phyloP scores from a whole-genome alignment of 2,329 filamentous ascomycete genomes.

The Blastomyces gilchristii region DNA sequence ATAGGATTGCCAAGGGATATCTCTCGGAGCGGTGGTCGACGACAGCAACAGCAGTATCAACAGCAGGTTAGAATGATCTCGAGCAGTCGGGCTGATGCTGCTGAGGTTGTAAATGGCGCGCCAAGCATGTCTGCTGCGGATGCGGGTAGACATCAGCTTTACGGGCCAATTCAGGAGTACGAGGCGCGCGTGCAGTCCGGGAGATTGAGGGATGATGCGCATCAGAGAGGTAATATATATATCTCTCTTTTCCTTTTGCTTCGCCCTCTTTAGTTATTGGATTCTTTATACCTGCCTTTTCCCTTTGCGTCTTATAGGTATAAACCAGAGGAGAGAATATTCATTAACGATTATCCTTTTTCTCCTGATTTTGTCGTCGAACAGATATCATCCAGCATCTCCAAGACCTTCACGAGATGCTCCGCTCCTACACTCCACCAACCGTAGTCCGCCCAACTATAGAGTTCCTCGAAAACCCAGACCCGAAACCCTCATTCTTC shows the following conservation, averaged over 20 bases:
- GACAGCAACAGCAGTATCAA: not conserved
- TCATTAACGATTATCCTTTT: conserved; percentile 11
- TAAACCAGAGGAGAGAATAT: not conserved
- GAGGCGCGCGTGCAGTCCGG: conserved; percentile 67
- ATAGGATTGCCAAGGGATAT: not conserved
- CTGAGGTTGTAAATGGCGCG: not conserved
- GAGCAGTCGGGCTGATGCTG: not conserved
- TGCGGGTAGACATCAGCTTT: conserved; percentile 10
- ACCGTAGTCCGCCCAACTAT: conserved; percentile 66
- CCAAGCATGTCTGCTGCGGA: not conserved
- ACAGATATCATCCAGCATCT: conserved; percentile 77
- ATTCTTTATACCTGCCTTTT: not conserved
- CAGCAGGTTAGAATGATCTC: not conserved
- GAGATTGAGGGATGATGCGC: conserved; percentile 70
- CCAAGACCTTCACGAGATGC: conserved; percentile 77
- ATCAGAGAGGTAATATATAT: conserved; percentile 61
- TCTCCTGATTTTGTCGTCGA: not conserved
- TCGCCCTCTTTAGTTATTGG: not conserved
- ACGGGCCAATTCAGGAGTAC: conserved; percentile 79
- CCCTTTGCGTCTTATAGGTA: not conserved
- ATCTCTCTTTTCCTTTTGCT: not conserved
- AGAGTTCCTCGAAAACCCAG: conserved; percentile 49
- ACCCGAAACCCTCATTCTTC: conserved; percentile 43
- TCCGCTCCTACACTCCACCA: conserved; percentile 62
- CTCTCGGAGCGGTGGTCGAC: not conserved